Evolutionary conservation across 2,329 filamentous ascomycete species (phyloP).

Genomic region (Chaetomium sp.): DNA sequence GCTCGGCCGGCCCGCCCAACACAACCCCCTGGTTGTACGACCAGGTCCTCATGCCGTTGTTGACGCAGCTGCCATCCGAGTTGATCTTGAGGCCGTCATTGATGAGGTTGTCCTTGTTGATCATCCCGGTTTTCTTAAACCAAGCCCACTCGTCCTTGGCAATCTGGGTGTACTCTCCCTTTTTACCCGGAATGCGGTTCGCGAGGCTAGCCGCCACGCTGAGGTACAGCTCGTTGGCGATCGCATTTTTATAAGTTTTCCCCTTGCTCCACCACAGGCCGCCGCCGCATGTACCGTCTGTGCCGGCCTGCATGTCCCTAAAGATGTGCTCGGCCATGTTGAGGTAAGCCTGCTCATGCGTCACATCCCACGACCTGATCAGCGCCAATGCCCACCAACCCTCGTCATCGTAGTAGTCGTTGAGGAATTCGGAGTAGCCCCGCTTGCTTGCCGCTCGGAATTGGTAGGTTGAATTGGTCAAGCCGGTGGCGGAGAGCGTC

Average conservation of each 20-base stretch:
- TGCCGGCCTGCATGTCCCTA: conserved; percentile 55
- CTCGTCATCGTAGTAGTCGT: conserved; percentile 63
- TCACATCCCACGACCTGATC: conserved; percentile 58
- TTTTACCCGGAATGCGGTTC: conserved; percentile 45
- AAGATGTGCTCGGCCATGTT: conserved; percentile 55
- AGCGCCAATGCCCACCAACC: conserved; percentile 65
- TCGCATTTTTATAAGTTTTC: conserved; percentile 53
- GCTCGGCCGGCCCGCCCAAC: conserved; percentile 55
- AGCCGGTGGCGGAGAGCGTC: conserved; percentile 41
- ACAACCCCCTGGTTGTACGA: conserved; percentile 62
- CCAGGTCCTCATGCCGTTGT: conserved; percentile 51
- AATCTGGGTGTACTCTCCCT: conserved; percentile 48
- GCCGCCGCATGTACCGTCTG: conserved; percentile 51
- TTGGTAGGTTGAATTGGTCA: conserved; percentile 45
- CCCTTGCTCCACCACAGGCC: conserved; percentile 62
- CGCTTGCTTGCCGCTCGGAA: conserved; percentile 32
- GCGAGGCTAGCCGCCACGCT: conserved; percentile 56
- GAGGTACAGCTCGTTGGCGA: conserved; percentile 60
- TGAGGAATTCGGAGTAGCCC: conserved; percentile 52
- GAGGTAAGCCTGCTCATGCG: conserved; percentile 50
- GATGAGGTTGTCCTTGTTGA: conserved; percentile 52
- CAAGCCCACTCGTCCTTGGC: conserved; percentile 55
- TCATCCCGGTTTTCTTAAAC: conserved; percentile 54
- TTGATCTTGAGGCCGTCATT: conserved; percentile 54
- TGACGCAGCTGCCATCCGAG: conserved; percentile 49